A percentile compares a stretch with the other conserved stretches of the same genome.
Evolutionary conservation across 2,329 filamentous ascomycete genomes (phyloP).

Genomic region (Hypomyces rosellus): DNA sequence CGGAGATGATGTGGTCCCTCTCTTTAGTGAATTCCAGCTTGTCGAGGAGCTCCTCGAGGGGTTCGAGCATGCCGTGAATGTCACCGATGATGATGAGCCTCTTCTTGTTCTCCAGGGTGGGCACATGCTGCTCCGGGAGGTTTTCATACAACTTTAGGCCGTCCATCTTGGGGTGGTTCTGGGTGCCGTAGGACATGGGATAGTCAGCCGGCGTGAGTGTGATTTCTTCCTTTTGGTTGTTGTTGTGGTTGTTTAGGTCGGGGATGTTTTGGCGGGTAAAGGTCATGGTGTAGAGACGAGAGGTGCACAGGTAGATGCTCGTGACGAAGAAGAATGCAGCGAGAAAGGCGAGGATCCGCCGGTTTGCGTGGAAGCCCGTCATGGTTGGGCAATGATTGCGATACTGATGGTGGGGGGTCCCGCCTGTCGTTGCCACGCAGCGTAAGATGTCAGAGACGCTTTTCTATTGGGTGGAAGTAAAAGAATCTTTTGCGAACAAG

Average conservation of each 20-base stretch:
- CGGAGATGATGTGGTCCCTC: constrained; percentile 66
- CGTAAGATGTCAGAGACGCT: no score
- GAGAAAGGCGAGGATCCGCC: constrained; percentile 25
- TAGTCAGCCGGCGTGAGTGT: constrained; percentile 24
- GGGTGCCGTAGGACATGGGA: constrained; percentile 36
- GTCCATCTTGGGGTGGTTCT: constrained; percentile 32
- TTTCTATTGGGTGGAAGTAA: no score
- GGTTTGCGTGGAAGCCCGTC: constrained; percentile 19
- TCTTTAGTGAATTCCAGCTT: constrained; percentile 54
- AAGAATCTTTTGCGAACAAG: no score
- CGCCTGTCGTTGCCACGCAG: no score
- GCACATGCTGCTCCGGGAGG: constrained; percentile 25
- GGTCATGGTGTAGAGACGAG: constrained; percentile 21
- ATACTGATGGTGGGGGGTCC: no score
- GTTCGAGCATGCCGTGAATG: constrained; percentile 77
- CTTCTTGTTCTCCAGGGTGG: constrained; percentile 35
- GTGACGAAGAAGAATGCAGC: constrained; percentile 27
- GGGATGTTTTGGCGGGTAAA: constrained; percentile 1
- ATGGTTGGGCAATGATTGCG: constrained; percentile 10
- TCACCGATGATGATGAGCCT: constrained; percentile 81
- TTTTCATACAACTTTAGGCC: constrained; percentile 24
- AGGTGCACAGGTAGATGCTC: constrained; percentile 29
- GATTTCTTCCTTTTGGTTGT: constrained; percentile 9
- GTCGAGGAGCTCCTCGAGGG: constrained; percentile 59
- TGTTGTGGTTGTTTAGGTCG: background rate